Conservation (phyloP, 2,329 filamentous ascomycete genomes). For the Claviceps citrina region DNA sequence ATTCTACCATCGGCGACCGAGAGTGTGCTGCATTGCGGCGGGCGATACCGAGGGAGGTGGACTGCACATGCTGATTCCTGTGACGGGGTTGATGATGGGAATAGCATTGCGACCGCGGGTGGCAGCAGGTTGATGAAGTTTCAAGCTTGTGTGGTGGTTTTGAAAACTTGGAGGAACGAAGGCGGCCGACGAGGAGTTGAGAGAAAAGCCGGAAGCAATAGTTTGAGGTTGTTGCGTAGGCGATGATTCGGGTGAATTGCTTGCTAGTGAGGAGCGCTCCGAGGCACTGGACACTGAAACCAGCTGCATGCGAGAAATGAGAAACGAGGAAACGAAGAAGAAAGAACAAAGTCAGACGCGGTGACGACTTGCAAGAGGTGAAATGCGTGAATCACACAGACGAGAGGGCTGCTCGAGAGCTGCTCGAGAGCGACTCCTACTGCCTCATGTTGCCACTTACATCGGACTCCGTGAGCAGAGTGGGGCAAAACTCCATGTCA, state of each 20-base stretch:
- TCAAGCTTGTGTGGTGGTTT: conserved; percentile 50
- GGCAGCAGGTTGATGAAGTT: conserved; percentile 80
- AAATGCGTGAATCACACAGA: conserved; percentile 1
- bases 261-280: conserved; percentile 87
- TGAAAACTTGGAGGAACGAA: conserved; percentile 53
- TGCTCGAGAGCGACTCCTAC: not conserved
- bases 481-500: conserved; percentile 88
- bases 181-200: conserved; percentile 50
- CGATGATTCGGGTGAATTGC: conserved; percentile 82
- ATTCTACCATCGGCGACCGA: conserved; percentile 39
- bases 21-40: conserved; percentile 41
- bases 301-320: conserved; percentile 38
- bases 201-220: conserved; percentile 61
- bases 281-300: conserved; percentile 86
- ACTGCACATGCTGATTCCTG: conserved; percentile 75
- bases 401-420: not conserved
- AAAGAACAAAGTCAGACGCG: conserved; percentile 18
- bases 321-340: conserved; percentile 4
- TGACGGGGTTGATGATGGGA: conserved; percentile 91
- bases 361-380: not conserved
- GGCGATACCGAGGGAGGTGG: conserved; percentile 61
- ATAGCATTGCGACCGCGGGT: conserved; percentile 88
- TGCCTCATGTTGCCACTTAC: conserved; percentile 37
- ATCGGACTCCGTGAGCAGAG: conserved; percentile 82
- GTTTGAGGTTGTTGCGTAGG: conserved; percentile 78